phyloP scores from a whole-genome alignment of 805 yeast species.

The Cyberlindnera japonica region DNA sequence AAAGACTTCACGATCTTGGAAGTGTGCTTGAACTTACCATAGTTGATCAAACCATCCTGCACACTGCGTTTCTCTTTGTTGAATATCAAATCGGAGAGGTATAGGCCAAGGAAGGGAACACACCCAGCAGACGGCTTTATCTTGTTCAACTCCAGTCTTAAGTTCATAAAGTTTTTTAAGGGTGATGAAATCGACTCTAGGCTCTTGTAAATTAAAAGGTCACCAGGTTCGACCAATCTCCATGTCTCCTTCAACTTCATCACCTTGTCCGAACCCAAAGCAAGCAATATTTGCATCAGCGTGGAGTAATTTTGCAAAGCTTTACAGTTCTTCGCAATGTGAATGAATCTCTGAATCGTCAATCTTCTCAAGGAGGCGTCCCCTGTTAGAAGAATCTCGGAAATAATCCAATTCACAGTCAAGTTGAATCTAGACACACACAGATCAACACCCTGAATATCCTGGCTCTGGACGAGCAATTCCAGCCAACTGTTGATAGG shows the following conservation, averaged over 20 bases:
- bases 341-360: slow-evolving; percentile 82
- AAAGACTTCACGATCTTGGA: slow-evolving; percentile 75
- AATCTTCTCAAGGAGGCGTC: slow-evolving; percentile 55
- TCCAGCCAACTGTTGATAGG: slow-evolving; percentile 84
- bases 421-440: slow-evolving; percentile 84
- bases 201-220: slow-evolving; percentile 59
- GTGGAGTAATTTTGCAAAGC: slow-evolving; percentile 79
- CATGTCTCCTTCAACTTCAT: slow-evolving; percentile 65
- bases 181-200: slow-evolving; percentile 75
- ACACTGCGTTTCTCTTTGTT: slow-evolving; percentile 43
- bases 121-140: slow-evolving; percentile 68
- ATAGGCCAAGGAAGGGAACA: slow-evolving; percentile 86
- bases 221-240: slow-evolving; percentile 69
- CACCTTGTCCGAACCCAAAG: slow-evolving; percentile 64
- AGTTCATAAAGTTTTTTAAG: slow-evolving; percentile 60
- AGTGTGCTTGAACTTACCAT: slow-evolving; percentile 70
- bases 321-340: slow-evolving; percentile 73
- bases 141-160: slow-evolving; percentile 60
- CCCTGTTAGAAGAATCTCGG: slow-evolving; percentile 75
- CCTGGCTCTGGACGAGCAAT: slow-evolving; percentile 54
- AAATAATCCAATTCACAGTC: slow-evolving; percentile 87
- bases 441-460: slow-evolving; percentile 70
- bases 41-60: slow-evolving; percentile 49
- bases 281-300: slow-evolving; percentile 80
- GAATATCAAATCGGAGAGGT: slow-evolving; percentile 75